Percentiles rank a stretch among this genome's conserved stretches.
Evolutionary conservation across 2,329 filamentous ascomycete species (phyloP).

Genomic region (Conoideocrella luteorostrata): DNA sequence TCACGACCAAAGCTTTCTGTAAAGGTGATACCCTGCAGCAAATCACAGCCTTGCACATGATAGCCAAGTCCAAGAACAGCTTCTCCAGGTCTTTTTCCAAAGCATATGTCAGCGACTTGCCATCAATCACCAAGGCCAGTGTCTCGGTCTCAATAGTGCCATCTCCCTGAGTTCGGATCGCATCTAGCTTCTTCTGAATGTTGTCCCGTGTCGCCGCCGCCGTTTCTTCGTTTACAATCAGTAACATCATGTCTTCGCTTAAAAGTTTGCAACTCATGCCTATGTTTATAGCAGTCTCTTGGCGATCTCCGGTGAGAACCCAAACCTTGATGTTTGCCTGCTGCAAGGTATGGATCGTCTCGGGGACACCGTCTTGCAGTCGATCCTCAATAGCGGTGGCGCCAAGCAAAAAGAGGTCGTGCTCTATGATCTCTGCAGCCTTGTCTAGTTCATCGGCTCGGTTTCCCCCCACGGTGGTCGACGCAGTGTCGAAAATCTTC

Average conservation of each 20-base stretch:
- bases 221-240: constrained; percentile 91
- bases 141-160: constrained; percentile 75
- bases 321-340: constrained; percentile 97
- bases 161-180: constrained; percentile 76
- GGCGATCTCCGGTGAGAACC: constrained; percentile 94
- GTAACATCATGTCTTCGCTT: constrained; percentile 95
- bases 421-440: constrained; percentile 91
- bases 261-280: constrained; percentile 99
- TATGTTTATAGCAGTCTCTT: constrained; percentile 99
- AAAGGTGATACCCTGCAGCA: constrained; percentile 95
- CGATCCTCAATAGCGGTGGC: constrained; percentile 97
- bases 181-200: constrained; percentile 86
- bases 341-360: constrained; percentile 95
- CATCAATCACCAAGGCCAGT: constrained; percentile 88
- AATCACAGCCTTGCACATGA: constrained; percentile 98
- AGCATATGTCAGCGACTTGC: constrained; percentile 88
- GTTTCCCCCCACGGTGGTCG: constrained; percentile 86
- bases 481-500: constrained; percentile 77
- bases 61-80: constrained; percentile 82
- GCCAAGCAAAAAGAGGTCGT: constrained; percentile 82
- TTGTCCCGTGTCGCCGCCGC: constrained; percentile 77
- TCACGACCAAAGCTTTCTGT: constrained; percentile 95
- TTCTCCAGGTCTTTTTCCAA: constrained; percentile 92
- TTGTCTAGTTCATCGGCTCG: constrained; percentile 95
- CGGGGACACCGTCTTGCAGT: constrained; percentile 92